A percentile compares a stretch with the other conserved stretches of the same genome.
Conservation (phyloP, 306 rosid genomes). For the Chamaecrista fasciculata region DNA sequence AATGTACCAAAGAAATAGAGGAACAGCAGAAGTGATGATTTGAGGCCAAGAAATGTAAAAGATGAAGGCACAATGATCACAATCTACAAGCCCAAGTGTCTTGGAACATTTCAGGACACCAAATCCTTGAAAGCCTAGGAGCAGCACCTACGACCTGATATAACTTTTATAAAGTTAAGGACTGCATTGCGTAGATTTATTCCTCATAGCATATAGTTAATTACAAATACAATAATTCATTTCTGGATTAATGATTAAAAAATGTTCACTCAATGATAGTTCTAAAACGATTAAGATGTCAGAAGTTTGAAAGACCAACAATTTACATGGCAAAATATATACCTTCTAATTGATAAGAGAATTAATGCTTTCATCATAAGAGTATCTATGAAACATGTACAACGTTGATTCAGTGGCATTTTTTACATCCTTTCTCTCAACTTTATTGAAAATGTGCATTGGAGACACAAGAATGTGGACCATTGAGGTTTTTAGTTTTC, state of each 20-base stretch:
- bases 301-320: constrained; percentile 5
- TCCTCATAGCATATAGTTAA: constrained; percentile 19
- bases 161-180: constrained; percentile 31
- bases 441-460: background rate
- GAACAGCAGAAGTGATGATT: constrained; percentile 16
- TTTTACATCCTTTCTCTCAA: background rate
- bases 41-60: constrained; percentile 27
- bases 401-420: background rate
- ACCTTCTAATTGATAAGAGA: background rate
- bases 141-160: constrained; percentile 29
- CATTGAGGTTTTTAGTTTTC: background rate
- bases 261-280: constrained; percentile 18
- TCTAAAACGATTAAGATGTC: constrained; percentile 7
- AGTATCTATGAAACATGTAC: background rate
- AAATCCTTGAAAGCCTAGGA: constrained; percentile 20
- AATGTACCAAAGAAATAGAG: constrained; percentile 14
- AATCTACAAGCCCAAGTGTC: constrained; percentile 19
- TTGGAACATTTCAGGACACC: constrained; percentile 3
- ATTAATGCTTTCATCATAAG: background rate
- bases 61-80: constrained; percentile 23
- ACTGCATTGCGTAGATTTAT: constrained; percentile 24
- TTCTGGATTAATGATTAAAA: constrained; percentile 9
- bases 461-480: background rate
- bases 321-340: background rate
- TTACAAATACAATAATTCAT: constrained; percentile 1